Evolutionary conservation across 164 flowering plant genomes (phyloP), one percentile per base, ranked within the genome.

Genomic region (Kingdonia uniflora): DNA sequence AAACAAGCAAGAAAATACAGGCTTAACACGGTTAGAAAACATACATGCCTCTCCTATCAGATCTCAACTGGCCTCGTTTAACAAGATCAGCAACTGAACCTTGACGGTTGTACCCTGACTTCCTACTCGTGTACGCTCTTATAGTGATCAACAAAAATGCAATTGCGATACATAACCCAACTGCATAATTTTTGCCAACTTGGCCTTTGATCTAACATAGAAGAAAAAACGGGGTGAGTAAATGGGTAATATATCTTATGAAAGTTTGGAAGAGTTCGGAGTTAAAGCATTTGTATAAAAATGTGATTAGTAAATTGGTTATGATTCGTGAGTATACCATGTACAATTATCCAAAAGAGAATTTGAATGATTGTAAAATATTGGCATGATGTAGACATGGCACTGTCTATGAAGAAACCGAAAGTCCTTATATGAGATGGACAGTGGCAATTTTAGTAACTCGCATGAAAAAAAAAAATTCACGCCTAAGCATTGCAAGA

Each of bases 41-140:
- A 68, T 92, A 92, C 99, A 92, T 88, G 96, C 99, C 96, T 88
- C 96, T 81, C 78, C 85, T 86, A 84, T 92, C 96, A 56, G 95
- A 86, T 76, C 84, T 79, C 56, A 92, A 66, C 71, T 88, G 99
- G 20, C 99, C 96, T 52, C 96, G 89, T 55, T 88, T 80, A 29
- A 92, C 95, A 67, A 88, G 95, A 74, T 92, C 95, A 54, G 85
- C 95, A 2, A 92, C 94, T 56, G 99, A 77, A 37, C 99, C 99
- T 56, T 82, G 79, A 50, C 61, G 73, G 42, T 58, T 69, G 50
- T 67, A 14, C 49, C 74, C 78, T 26, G 73, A 57, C 61, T 69
- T 80, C 68, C 75, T 80, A 43, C 42, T 61, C 21, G 66, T 52
- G 57, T 60, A 71, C 44, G 62, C 68, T 74, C 82, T 78, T 35